Evolutionary conservation across 164 flowering plant species (phyloP).

Genomic region (Vitis labrusca): DNA sequence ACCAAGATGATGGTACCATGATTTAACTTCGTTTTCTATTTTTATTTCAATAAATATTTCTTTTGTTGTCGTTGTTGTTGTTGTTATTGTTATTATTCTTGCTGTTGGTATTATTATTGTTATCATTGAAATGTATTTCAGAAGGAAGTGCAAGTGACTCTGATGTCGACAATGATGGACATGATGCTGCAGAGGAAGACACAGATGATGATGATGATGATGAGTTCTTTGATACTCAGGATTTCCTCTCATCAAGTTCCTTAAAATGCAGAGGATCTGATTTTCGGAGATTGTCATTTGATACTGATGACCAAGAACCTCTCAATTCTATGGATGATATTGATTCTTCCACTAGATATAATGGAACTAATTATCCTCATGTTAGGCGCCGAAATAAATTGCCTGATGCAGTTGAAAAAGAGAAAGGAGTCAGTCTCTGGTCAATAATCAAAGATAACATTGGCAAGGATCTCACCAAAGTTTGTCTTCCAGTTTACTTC

Average conservation of each 20-base stretch:
- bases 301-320: slow-evolving; percentile 19
- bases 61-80: background rate
- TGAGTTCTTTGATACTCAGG: slow-evolving; percentile 26
- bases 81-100: background rate
- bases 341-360: slow-evolving; percentile 19
- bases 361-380: slow-evolving; percentile 15
- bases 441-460: slow-evolving; percentile 38
- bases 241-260: slow-evolving; percentile 30
- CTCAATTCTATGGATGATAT: slow-evolving; percentile 14
- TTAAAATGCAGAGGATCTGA: slow-evolving; percentile 28
- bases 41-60: background rate
- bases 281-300: slow-evolving; percentile 11
- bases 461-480: slow-evolving; percentile 38
- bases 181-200: slow-evolving; percentile 28
- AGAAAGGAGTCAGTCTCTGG: slow-evolving; percentile 39
- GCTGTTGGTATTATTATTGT: background rate
- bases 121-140: slow-evolving; percentile 3
- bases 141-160: slow-evolving; percentile 31
- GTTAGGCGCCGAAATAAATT: slow-evolving; percentile 29
- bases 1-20: slow-evolving; percentile 41
- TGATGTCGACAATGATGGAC: slow-evolving; percentile 24
- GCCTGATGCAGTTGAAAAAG: slow-evolving; percentile 40
- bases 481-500: slow-evolving; percentile 40
- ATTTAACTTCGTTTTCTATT: background rate
- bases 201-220: slow-evolving; percentile 25